These are phyloP conservation scores for Fusarium begoniae DNA, from an alignment of 2,329 filamentous ascomycete species.

Conservation along the genomic window DNA sequence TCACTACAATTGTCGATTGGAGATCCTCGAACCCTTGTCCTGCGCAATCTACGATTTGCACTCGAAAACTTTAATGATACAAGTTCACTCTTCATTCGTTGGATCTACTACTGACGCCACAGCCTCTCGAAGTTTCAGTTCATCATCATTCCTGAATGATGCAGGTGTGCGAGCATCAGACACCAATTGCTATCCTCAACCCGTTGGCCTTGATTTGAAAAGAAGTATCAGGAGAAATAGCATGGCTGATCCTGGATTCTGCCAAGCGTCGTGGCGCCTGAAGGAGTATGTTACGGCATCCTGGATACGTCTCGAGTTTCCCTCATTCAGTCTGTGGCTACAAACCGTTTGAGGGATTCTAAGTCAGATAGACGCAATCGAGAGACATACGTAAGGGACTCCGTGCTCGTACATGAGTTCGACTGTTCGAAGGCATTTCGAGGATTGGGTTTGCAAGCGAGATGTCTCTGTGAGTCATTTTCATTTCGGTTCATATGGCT, in stretches of 20 bases:
- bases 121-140: neutral
- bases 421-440: neutral
- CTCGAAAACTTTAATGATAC: neutral
- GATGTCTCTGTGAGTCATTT: neutral
- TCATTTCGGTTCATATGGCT: neutral
- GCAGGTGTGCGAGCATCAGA: neutral
- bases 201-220: neutral
- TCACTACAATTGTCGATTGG: neutral
- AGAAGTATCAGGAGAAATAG: neutral
- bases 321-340: neutral
- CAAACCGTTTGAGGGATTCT: neutral
- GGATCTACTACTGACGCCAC: neutral
- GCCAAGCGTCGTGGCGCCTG: neutral
- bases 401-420: neutral
- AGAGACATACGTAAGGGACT: neutral
- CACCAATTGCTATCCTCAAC: neutral
- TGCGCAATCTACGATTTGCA: neutral
- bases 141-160: neutral
- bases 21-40: slow-evolving; percentile 5
- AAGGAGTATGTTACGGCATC: neutral
- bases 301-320: neutral
- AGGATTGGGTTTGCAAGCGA: neutral
- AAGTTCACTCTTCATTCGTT: neutral
- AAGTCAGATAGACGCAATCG: neutral
- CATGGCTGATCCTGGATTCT: neutral